Evolutionary conservation across 2,329 filamentous ascomycete genomes (phyloP).

Genomic region (Claviceps sp.): DNA sequence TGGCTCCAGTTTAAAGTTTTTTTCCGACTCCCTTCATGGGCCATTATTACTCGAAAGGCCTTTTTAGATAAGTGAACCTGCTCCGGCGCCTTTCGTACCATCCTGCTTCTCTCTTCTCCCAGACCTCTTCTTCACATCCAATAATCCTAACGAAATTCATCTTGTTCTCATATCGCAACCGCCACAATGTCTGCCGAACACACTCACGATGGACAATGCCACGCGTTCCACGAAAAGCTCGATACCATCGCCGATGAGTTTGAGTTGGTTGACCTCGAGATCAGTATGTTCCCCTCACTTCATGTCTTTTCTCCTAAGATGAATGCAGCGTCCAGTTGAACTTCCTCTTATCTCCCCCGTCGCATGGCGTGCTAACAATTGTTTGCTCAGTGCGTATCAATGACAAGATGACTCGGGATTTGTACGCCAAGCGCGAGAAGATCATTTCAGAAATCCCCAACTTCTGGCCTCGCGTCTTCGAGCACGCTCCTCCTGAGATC

Average conservation of each 20-base stretch:
- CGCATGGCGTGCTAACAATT: background rate
- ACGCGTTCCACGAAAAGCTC: constrained; percentile 62
- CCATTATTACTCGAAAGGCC: too few species aligned
- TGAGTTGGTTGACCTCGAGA: constrained; percentile 67
- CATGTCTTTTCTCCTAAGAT: background rate
- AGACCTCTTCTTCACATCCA: background rate
- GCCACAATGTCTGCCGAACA: constrained; percentile 22
- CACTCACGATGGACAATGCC: constrained; percentile 22
- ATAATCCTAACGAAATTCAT: constrained; percentile 5
- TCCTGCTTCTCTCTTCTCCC: background rate
- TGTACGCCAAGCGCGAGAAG: constrained; percentile 65
- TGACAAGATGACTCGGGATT: constrained; percentile 49
- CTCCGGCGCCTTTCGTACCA: background rate
- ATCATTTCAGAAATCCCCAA: constrained; percentile 61
- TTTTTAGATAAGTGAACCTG: constrained; percentile 1
- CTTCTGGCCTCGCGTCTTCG: constrained; percentile 93
- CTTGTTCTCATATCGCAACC: constrained; percentile 6
- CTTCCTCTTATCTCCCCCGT: too few species aligned
- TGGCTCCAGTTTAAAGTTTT: too few species aligned
- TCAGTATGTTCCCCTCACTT: constrained; percentile 45
- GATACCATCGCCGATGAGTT: constrained; percentile 72
- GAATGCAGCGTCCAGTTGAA: background rate
- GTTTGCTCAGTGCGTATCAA: constrained; percentile 54
- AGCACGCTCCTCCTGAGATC: constrained; percentile 73
- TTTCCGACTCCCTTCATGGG: too few species aligned